Evolutionary conservation across 306 rosid species (phyloP).

Genomic region (Mucuna pruriens): DNA sequence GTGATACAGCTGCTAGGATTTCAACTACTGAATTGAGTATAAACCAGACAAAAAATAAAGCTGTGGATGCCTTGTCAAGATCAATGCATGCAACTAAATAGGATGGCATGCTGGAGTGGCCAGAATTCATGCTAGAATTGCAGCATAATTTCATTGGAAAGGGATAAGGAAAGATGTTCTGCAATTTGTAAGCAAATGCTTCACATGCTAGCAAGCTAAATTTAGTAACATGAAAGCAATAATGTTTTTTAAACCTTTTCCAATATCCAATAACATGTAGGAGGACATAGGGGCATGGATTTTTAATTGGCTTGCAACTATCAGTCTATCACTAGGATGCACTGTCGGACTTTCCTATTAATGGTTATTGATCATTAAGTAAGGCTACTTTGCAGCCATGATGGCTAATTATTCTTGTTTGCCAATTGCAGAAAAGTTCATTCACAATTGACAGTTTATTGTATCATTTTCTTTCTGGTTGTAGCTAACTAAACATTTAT

Average conservation of each 20-base stretch:
- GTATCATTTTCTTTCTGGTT: slow-evolving; percentile 1
- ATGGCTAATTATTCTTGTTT: no score
- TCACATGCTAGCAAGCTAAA: background rate
- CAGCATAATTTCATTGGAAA: slow-evolving; percentile 2
- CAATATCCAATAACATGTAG: background rate
- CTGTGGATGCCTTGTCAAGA: slow-evolving; percentile 16
- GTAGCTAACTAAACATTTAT: background rate
- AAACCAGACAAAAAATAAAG: slow-evolving; percentile 1
- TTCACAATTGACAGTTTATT: background rate
- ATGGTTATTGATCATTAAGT: background rate
- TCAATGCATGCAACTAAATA: background rate
- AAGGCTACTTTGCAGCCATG: no score
- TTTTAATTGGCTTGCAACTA: background rate
- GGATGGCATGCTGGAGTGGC: background rate
- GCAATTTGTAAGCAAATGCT: background rate
- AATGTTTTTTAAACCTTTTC: background rate
- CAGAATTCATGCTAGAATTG: slow-evolving; percentile 1
- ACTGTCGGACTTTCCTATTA: no score
- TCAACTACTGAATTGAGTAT: slow-evolving; percentile 8
- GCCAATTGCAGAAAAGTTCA: background rate
- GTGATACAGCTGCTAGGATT: background rate
- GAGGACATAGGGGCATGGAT: background rate
- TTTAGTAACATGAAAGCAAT: background rate
- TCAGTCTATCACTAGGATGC: background rate
- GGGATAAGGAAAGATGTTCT: background rate